Evolutionary conservation across 2,329 filamentous ascomycete species (phyloP).

Genomic region (Helicocarpus griseus): DNA sequence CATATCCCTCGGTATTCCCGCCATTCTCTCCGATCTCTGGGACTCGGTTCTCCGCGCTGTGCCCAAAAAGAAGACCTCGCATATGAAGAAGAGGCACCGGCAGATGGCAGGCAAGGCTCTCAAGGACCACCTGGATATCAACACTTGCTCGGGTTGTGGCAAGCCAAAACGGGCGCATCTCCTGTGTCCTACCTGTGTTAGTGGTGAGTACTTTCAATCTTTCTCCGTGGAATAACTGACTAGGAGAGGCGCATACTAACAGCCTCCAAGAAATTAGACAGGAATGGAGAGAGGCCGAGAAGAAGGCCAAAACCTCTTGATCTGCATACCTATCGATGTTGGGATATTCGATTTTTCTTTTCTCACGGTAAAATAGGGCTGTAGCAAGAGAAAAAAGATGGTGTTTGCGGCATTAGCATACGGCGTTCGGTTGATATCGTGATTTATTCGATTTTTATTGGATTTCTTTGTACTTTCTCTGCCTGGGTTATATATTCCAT

Average conservation of each 20-base stretch:
- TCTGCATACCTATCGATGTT: neutral
- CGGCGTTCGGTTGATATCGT: slow-evolving; percentile 9
- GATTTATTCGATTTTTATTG: slow-evolving; percentile 1
- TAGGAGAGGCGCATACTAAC: neutral
- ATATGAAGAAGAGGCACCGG: slow-evolving; percentile 86
- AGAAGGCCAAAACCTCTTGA: slow-evolving; percentile 13
- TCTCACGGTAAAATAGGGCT: neutral
- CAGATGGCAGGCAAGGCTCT: slow-evolving; percentile 93
- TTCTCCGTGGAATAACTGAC: neutral
- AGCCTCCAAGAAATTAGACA: slow-evolving; percentile 34
- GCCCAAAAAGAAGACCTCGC: slow-evolving; percentile 97
- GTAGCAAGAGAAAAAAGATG: neutral
- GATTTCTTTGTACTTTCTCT: neutral
- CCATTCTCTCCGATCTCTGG: slow-evolving; percentile 75
- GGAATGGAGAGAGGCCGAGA: slow-evolving; percentile 32
- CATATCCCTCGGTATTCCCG: slow-evolving; percentile 53
- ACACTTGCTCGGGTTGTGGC: slow-evolving; percentile 83
- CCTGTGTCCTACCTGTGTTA: slow-evolving; percentile 77
- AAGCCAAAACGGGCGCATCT: slow-evolving; percentile 79
- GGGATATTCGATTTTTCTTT: neutral
- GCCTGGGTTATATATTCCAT: neutral
- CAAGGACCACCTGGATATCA: slow-evolving; percentile 79
- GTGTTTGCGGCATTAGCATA: slow-evolving; percentile 7
- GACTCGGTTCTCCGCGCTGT: slow-evolving; percentile 85
- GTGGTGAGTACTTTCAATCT: slow-evolving; percentile 49